Base-by-base conservation (phyloP, 2,329 filamentous ascomycete species). In the Penicillium italicum region DNA sequence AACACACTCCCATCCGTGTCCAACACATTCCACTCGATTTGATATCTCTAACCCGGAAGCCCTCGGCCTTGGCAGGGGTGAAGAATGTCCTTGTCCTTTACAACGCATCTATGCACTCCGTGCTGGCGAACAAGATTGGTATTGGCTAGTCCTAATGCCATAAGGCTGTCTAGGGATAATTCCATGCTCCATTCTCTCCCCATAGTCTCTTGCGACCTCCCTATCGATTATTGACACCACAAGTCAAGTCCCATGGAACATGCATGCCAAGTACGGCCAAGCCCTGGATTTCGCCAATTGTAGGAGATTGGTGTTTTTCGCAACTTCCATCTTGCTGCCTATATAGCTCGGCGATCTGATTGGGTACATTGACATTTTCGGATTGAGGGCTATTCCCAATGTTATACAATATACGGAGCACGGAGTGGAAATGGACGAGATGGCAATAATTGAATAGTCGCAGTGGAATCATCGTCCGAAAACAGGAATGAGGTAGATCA, bases 51-150 rank as follows among this genome's bases (percentile, higher is more conserved):
- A 26, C 18, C 7, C 16, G 34, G 33, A 20, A 5, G 28, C 20
- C 11, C 16, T 37, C n/a, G 31, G 30, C 26, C 50, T 53, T 53
- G 43, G 36, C 50, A 53, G 34, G 37, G 42, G 34, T 34, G 34
- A 53, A 28, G 24, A 53, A 53, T 48, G 43, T 16, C 18, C n/a
- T 3, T 8, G 8, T 11, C 43, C 22, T 33, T 45, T n/a, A n/a
- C 14, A 33, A 45, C 43, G 9, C 7, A 22, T 33, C 12, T 4
- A 16, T 16, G n/a, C 31, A 10, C 42, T 24, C 20, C 30, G 14
- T 45, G 43, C 9, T 10, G 20, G 20, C 20, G 24, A 20, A 24
- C 43, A 24, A 11, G 43, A 34, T 33, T 33, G 12, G 18, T 6
- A 45, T 45, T 45, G 41, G 41, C 11, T 16, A 31, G 26, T 28